Conservation (phyloP, 1,284 basidiomycete genomes). For the Pyrrhoderma noxium region DNA sequence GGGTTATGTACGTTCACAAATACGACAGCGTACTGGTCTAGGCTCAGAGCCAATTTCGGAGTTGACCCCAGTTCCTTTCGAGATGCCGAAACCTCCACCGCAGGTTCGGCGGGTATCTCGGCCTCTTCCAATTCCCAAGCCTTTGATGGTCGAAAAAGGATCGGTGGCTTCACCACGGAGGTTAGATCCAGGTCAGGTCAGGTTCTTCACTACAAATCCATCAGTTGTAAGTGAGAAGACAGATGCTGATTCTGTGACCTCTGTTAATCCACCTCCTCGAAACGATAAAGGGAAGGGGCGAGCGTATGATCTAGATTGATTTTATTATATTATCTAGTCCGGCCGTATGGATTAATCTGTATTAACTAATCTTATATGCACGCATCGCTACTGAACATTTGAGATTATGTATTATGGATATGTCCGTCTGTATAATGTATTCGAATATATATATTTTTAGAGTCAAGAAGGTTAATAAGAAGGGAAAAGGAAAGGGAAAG, state of each 20-base stretch:
- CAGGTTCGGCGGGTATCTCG: neutral
- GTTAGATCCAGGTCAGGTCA: conserved; percentile 1
- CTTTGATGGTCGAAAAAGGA: neutral
- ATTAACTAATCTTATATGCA: no score
- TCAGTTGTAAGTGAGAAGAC: neutral
- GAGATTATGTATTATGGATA: no score
- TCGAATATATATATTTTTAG: no score
- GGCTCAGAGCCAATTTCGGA: neutral
- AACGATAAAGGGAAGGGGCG: conserved; percentile 11
- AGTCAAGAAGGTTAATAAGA: no score
- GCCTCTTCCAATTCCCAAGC: neutral
- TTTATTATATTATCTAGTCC: no score
- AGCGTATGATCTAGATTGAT: neutral
- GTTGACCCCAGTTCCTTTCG: neutral
- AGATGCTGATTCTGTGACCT: neutral
- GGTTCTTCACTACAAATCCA: conserved; percentile 6
- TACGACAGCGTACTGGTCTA: neutral
- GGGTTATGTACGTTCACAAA: conserved; percentile 6
- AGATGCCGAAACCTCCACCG: neutral
- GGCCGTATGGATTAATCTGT: no score
- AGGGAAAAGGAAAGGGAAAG: no score
- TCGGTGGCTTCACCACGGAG: neutral
- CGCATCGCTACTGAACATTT: no score
- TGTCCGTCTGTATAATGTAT: no score
- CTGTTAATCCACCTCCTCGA: conserved; percentile 2